phyloP scores from a whole-genome alignment of 2,329 filamentous ascomycete genomes.

The Trichoderma endophyticum region DNA sequence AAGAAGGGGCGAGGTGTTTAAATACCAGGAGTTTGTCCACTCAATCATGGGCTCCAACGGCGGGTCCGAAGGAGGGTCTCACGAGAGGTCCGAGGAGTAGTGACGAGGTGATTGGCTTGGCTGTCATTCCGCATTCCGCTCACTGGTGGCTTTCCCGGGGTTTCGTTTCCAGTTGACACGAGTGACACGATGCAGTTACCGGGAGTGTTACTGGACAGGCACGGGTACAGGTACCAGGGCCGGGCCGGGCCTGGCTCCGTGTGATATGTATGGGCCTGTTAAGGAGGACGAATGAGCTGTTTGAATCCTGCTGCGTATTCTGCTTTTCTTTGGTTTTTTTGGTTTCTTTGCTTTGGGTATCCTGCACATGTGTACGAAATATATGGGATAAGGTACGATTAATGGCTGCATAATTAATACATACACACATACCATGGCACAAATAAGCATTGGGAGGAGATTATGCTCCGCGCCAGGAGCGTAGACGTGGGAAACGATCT shows the following conservation, averaged over 20 bases:
- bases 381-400: background rate
- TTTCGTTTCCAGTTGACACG: conserved; percentile 2
- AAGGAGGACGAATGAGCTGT: background rate
- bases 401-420: background rate
- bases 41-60: conserved; percentile 58
- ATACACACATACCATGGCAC: background rate
- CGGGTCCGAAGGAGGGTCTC: conserved; percentile 28
- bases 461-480: background rate
- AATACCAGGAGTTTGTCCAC: conserved; percentile 87
- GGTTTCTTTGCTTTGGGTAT: background rate
- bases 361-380: conserved; percentile 4
- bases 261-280: background rate
- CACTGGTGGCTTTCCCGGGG: background rate
- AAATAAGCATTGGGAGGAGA: background rate
- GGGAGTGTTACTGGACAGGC: background rate
- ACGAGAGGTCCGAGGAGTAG: conserved; percentile 28
- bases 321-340: background rate
- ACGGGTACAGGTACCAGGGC: background rate
- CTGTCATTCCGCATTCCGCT: background rate
- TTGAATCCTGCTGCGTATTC: background rate
- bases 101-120: background rate
- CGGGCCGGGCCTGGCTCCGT: background rate
- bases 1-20: conserved; percentile 83
- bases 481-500: background rate
- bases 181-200: conserved; percentile 16